Base-by-base conservation (phyloP, 2,329 filamentous ascomycete species). In the Paecilomyces sp. region DNA sequence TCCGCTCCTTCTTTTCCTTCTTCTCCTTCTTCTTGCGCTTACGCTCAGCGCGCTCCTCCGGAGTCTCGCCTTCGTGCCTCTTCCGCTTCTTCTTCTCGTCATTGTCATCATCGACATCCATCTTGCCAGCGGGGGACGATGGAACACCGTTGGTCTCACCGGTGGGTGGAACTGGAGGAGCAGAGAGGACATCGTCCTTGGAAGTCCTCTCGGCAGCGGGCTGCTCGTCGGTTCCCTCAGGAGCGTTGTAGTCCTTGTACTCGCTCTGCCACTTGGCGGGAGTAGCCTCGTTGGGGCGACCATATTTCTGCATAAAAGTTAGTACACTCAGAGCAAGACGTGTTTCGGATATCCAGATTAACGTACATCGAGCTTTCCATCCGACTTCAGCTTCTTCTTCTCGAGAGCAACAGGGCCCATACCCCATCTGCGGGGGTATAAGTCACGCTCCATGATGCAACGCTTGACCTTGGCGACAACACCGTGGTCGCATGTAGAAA, bases 321-420 rank as follows among this genome's bases (percentile, higher is more conserved):
- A 81, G 74, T 59, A 65, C 56, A 50, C 53, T 18, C 53, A 31
- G 1, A 9, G 30, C 25, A 56, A 51, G 30, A 15, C 28, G 33
- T 22, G 9, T n/a, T n/a, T 30, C 13, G 9, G 22, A 34, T 22
- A 31, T 28, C 18, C 50, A 12, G 7, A 30, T 5, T 41, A 12
- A 75, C 83, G 74, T 73, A 85, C 83, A 83, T 99, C 94, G 62
- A 99, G 88, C 81, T 97, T 96, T 77, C 94, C 94, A 67, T 91
- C 90, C 57, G 92, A 91, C 87, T 97, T 97, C 83, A 99, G 87
- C 86, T 97, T 97, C 89, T 99, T 99, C 88, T 99, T 99, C 84
- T 97, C 92, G 55, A 89, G 80, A 56, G 94, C 94, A 62, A 93
- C 88, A 57, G 94, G 93, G 63, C 94, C 94, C 73, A 97, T 86